These are phyloP conservation scores for Thielaviopsis punctulata DNA, from an alignment of 2,329 filamentous ascomycete species.

Conservation along the genomic window DNA sequence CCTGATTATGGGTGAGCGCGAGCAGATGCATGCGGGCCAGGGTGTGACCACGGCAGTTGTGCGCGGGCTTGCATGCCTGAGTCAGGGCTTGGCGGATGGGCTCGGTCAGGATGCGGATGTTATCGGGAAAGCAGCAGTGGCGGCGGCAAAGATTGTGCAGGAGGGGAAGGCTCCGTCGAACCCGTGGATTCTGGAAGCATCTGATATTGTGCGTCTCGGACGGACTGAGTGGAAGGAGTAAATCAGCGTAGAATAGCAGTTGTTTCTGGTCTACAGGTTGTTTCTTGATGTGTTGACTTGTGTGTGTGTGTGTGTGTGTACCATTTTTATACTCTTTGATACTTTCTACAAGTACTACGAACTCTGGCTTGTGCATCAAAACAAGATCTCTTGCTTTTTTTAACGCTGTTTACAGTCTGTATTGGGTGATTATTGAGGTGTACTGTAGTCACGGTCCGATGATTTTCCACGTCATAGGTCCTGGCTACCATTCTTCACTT, in stretches of 20 bases:
- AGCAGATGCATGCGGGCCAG: conserved; percentile 42
- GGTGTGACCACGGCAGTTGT: conserved; percentile 37
- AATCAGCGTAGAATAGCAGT: neutral
- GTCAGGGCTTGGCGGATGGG: conserved; percentile 39
- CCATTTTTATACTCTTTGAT: too few relatives aligned
- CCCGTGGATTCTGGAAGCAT: conserved; percentile 41
- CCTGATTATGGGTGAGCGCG: conserved; percentile 53
- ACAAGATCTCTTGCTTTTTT: too few relatives aligned
- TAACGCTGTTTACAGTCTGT: too few relatives aligned
- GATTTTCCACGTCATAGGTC: too few relatives aligned
- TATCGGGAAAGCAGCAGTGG: conserved; percentile 51
- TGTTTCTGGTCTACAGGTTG: conserved; percentile 2
- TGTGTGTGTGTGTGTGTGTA: neutral
- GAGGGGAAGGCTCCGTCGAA: conserved; percentile 41
- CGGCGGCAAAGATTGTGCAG: conserved; percentile 38
- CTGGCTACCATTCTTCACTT: too few relatives aligned
- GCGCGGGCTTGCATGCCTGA: conserved; percentile 35
- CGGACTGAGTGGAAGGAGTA: conserved; percentile 35
- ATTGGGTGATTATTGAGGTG: too few relatives aligned
- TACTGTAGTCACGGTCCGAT: too few relatives aligned
- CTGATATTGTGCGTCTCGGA: conserved; percentile 52
- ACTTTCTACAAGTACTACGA: too few relatives aligned
- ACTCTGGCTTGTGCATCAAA: too few relatives aligned
- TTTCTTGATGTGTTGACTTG: conserved; percentile 11
- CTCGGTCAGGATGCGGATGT: conserved; percentile 59